Conservation (phyloP, 2,329 filamentous ascomycete genomes). For the Xylariaceae sp. region DNA sequence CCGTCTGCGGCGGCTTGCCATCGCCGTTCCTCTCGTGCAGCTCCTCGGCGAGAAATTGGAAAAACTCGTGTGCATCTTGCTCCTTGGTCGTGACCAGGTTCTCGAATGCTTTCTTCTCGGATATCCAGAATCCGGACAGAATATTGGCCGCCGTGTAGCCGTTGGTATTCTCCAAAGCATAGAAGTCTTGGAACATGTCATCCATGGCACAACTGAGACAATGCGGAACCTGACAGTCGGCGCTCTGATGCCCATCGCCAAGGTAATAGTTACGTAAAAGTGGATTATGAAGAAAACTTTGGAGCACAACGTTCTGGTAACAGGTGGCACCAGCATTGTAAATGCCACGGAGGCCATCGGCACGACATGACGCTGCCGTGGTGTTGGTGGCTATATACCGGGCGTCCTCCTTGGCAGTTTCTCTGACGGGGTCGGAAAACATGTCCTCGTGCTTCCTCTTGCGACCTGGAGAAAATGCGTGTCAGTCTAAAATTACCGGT, state of each 20-base stretch:
- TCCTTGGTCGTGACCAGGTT: conserved; percentile 87
- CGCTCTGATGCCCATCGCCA: conserved; percentile 79
- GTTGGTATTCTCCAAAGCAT: conserved; percentile 73
- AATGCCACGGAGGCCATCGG: conserved; percentile 83
- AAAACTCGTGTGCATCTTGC: conserved; percentile 96
- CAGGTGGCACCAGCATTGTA: conserved; percentile 99
- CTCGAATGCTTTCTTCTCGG: conserved; percentile 68
- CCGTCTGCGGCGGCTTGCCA: conserved; percentile 58
- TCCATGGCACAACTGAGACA: conserved; percentile 71
- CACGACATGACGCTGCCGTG: conserved; percentile 75
- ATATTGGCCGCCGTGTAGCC: conserved; percentile 90
- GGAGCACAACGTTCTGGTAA: conserved; percentile 95
- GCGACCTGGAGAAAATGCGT: conserved; percentile 44
- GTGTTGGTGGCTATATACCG: conserved; percentile 77
- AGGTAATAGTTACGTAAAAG: conserved; percentile 90
- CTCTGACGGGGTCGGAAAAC: conserved; percentile 58
- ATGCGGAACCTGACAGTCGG: conserved; percentile 64
- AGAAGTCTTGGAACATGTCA: conserved; percentile 72
- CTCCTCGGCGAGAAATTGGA: conserved; percentile 91
- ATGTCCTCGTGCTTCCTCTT: conserved; percentile 76
- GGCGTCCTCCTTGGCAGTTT: conserved; percentile 59
- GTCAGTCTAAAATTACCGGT: conserved; percentile 1
- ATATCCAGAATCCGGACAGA: conserved; percentile 86
- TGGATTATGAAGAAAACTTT: conserved; percentile 91
- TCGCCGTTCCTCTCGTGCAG: conserved; percentile 80